A percentile compares a stretch with the other conserved stretches of the same genome.
phyloP scores from a whole-genome alignment of 305 asterid species.

The Fraxinus sp. region DNA sequence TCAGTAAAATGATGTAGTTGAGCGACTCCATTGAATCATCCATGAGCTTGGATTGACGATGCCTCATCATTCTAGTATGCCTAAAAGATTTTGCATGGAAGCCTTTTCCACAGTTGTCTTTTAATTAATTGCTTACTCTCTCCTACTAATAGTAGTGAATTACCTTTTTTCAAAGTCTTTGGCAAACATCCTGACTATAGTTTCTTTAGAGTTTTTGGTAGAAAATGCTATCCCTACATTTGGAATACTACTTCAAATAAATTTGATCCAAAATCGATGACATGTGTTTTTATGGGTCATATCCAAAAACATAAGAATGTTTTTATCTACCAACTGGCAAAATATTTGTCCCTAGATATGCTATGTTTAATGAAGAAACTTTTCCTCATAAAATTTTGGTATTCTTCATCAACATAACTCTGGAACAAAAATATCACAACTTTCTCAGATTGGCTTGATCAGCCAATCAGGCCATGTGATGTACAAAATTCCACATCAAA shows the following conservation, averaged over 20 bases:
- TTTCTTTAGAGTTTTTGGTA: neutral
- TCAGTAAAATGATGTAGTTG: neutral
- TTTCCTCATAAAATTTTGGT: neutral
- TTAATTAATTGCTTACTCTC: too few species aligned
- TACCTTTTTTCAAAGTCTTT: too few species aligned
- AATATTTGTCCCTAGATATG: neutral
- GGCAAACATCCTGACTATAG: too few species aligned
- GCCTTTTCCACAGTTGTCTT: too few species aligned
- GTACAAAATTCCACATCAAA: too few species aligned
- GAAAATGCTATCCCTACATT: neutral
- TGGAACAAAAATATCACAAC: neutral
- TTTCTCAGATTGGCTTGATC: neutral
- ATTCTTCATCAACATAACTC: too few species aligned
- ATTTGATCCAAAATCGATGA: neutral
- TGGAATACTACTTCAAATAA: neutral
- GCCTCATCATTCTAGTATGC: too few species aligned
- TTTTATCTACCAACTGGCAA: neutral
- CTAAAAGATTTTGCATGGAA: too few species aligned
- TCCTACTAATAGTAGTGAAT: too few species aligned
- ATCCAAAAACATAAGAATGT: neutral
- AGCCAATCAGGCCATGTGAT: too few species aligned
- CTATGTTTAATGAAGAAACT: neutral
- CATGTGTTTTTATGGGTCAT: slow-evolving; percentile 3
- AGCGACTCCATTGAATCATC: too few species aligned
- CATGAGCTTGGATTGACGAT: too few species aligned